Conservation (phyloP, 768 basidiomycete species). For the Leccinum barrowsii region DNA sequence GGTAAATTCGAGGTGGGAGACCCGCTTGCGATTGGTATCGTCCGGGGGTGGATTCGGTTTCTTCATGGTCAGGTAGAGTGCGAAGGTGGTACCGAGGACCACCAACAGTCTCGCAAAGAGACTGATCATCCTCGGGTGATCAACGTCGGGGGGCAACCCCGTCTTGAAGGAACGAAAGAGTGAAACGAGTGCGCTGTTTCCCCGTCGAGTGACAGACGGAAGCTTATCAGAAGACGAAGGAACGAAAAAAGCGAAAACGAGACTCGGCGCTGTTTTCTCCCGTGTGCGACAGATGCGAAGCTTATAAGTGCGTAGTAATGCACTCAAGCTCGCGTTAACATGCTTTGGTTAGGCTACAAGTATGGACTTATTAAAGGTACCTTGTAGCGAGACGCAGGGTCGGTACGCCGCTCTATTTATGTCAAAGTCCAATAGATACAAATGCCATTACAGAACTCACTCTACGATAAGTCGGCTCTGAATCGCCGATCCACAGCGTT, state of each 20-base stretch:
- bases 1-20: not conserved
- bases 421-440: not conserved
- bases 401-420: not conserved
- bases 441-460: not conserved
- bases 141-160: not conserved
- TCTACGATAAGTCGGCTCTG: too few species aligned
- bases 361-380: not conserved
- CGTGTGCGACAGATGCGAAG: not conserved
- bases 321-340: not conserved
- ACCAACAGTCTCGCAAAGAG: not conserved
- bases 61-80: not conserved
- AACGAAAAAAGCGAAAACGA: not conserved
- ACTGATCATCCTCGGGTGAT: not conserved
- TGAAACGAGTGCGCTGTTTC: not conserved
- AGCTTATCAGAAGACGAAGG: not conserved
- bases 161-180: not conserved
- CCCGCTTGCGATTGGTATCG: not conserved
- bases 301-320: not conserved
- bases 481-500: too few species aligned
- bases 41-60: constrained; percentile 7
- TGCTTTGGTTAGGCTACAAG: not conserved
- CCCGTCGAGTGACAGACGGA: not conserved
- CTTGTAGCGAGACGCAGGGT: not conserved
- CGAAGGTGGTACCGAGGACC: not conserved
- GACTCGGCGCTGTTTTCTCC: not conserved